Percentiles rank a stretch among this genome's conserved stretches.
Conservation (phyloP, 2,329 filamentous ascomycete genomes). For the Penicillium sp. region DNA sequence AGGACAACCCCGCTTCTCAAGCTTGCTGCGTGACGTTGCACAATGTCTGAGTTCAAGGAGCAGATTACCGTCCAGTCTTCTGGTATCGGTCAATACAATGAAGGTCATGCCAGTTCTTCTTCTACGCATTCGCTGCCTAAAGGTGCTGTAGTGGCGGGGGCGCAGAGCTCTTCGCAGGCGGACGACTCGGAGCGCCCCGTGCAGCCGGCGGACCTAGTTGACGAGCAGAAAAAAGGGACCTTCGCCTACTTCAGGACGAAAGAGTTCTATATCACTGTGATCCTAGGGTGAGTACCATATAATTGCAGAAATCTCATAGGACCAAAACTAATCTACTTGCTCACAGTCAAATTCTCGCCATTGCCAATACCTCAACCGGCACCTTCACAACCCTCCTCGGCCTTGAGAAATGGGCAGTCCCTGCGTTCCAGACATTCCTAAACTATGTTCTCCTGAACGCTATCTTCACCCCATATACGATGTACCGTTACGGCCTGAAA, state of each 20-base stretch:
- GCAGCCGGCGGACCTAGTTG: conserved; percentile 36
- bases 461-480: conserved; percentile 74
- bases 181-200: conserved; percentile 16
- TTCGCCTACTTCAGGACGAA: conserved; percentile 72
- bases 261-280: conserved; percentile 82
- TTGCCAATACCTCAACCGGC: conserved; percentile 90
- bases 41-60: conserved; percentile 31
- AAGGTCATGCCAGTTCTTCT: not conserved
- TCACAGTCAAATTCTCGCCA: conserved; percentile 68
- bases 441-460: conserved; percentile 82
- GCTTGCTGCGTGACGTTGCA: not conserved
- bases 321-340: conserved; percentile 7
- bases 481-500: conserved; percentile 73
- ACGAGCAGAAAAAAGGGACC: conserved; percentile 47
- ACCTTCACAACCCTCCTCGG: conserved; percentile 79
- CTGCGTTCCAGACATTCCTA: conserved; percentile 93
- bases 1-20: conserved; percentile 16
- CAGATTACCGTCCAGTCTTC: conserved; percentile 25
- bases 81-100: conserved; percentile 3
- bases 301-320: too few species aligned
- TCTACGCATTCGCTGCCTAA: conserved; percentile 20
- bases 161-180: conserved; percentile 12
- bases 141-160: conserved; percentile 17
- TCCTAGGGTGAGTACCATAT: conserved; percentile 59
- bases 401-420: conserved; percentile 68